A percentile compares a stretch with the other conserved stretches of the same genome.
Conservation (phyloP, 352 stramenopile species). For the Phytophthora tubulina region DNA sequence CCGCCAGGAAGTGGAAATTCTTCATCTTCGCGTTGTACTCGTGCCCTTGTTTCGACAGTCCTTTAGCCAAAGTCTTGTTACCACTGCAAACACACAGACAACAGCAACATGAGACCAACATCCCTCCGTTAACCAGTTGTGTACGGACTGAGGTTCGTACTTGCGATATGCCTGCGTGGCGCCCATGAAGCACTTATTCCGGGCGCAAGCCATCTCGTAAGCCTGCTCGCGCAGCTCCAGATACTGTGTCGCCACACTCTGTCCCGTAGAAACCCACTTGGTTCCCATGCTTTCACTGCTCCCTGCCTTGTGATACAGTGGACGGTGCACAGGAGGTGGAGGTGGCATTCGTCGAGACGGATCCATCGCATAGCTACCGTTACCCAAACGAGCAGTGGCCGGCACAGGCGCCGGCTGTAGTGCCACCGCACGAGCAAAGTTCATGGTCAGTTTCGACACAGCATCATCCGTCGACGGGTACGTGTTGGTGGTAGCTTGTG, state of each 20-base stretch:
- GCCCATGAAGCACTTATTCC: conserved; percentile 90
- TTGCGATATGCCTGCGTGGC: conserved; percentile 85
- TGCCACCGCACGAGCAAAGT: conserved; percentile 84
- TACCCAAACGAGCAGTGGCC: neutral
- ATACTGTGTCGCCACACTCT: conserved; percentile 74
- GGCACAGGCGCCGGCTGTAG: conserved; percentile 47
- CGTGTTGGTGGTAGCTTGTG: conserved; percentile 14
- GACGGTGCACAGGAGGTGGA: conserved; percentile 37
- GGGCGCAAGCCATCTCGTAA: conserved; percentile 82
- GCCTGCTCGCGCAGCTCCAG: conserved; percentile 77
- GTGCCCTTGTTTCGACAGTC: conserved; percentile 80
- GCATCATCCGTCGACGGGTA: conserved; percentile 39
- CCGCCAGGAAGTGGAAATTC: conserved; percentile 77
- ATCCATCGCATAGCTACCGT: conserved; percentile 31
- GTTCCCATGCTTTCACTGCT: conserved; percentile 45
- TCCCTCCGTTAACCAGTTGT: no score
- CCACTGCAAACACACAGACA: conserved; percentile 52
- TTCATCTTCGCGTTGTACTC: conserved; percentile 90
- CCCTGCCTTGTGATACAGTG: conserved; percentile 69
- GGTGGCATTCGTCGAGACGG: conserved; percentile 29
- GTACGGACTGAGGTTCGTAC: no score
- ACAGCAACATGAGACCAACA: conserved; percentile 28
- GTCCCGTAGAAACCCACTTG: conserved; percentile 76
- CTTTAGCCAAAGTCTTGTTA: conserved; percentile 78
- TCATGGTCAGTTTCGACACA: conserved; percentile 61